Conservation (phyloP, 495 filamentous ascomycete species). For the Monascus purpureus region DNA sequence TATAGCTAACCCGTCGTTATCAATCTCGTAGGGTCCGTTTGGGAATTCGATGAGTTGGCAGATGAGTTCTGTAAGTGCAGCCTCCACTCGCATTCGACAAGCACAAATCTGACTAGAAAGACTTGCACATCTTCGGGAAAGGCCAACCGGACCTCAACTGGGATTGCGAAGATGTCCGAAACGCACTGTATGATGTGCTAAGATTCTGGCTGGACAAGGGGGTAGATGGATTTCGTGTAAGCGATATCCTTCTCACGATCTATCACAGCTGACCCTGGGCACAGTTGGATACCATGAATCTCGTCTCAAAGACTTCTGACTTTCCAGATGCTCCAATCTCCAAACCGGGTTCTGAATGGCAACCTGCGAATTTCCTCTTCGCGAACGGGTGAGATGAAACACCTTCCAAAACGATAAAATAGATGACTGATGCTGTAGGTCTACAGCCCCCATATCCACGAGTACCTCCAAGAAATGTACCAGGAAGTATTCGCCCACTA, state of each 20-base stretch:
- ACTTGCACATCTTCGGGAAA: constrained; percentile 29
- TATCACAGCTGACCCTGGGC: background rate
- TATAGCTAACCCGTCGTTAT: constrained; percentile 6
- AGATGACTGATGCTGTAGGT: constrained; percentile 8
- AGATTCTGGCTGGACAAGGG: constrained; percentile 35
- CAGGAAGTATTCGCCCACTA: constrained; percentile 37
- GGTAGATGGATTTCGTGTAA: constrained; percentile 30
- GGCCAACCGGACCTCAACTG: constrained; percentile 37
- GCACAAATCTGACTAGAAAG: constrained; percentile 22
- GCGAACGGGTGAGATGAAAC: constrained; percentile 26
- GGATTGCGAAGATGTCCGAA: constrained; percentile 27
- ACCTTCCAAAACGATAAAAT: too few species aligned
- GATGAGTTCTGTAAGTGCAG: constrained; percentile 23
- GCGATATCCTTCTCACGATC: background rate
- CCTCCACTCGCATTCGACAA: background rate
- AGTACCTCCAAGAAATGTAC: constrained; percentile 42
- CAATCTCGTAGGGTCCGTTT: constrained; percentile 22
- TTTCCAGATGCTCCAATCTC: constrained; percentile 26
- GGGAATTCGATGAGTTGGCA: constrained; percentile 30
- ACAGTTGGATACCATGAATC: constrained; percentile 41
- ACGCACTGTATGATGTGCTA: constrained; percentile 25
- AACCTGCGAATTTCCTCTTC: constrained; percentile 26
- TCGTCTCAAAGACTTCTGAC: constrained; percentile 27
- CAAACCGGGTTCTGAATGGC: constrained; percentile 16
- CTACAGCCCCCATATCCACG: constrained; percentile 37